Evolutionary conservation across 2,329 filamentous ascomycete species (phyloP).

Genomic region (Colletotrichum tropicale): DNA sequence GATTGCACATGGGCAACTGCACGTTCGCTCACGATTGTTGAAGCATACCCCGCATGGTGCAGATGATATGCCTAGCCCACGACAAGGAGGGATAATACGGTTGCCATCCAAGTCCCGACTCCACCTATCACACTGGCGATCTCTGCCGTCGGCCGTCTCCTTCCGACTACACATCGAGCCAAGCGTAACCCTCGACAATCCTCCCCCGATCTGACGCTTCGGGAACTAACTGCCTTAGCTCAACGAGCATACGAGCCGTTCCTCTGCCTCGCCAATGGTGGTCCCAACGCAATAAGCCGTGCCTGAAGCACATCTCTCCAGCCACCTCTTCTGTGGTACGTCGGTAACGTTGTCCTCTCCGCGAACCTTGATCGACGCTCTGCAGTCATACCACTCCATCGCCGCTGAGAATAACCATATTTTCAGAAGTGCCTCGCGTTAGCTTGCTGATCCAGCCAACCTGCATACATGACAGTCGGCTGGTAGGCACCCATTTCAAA

Average conservation of each 20-base stretch:
- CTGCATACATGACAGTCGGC: neutral
- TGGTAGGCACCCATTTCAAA: neutral
- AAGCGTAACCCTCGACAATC: slow-evolving; percentile 3
- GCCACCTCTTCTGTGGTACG: neutral
- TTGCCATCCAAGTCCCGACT: neutral
- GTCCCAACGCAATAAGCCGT: neutral
- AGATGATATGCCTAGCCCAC: neutral
- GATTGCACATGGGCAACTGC: neutral
- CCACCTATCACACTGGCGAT: slow-evolving; percentile 9
- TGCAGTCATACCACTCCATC: neutral
- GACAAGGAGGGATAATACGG: neutral
- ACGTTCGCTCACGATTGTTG: neutral
- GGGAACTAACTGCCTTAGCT: slow-evolving; percentile 2
- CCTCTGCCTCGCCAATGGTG: neutral
- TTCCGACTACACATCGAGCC: slow-evolving; percentile 16
- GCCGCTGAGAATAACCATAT: neutral
- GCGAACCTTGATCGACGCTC: neutral
- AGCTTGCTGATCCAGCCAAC: neutral
- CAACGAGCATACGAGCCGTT: neutral
- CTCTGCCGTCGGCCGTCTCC: slow-evolving; percentile 16
- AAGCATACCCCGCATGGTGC: slow-evolving; percentile 4
- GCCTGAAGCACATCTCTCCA: neutral
- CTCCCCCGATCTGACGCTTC: neutral
- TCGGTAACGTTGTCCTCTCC: neutral
- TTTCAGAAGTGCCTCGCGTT: neutral